Conservation (phyloP, 495 filamentous ascomycete species). For the Xylona heveae region DNA sequence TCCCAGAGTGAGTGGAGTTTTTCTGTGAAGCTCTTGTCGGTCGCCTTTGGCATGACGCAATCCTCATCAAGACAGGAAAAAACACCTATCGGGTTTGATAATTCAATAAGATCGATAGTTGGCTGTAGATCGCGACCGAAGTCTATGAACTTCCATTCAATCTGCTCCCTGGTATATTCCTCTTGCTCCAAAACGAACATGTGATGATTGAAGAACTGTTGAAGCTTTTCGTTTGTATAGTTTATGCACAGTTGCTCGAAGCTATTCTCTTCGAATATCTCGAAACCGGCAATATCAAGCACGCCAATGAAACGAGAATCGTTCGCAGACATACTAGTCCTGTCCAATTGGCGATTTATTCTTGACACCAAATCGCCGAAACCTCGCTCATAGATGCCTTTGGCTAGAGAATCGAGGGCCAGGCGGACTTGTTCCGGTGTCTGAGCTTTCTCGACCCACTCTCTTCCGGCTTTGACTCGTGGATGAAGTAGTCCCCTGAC, state of each 20-base stretch:
- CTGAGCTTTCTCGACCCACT: conserved; percentile 97
- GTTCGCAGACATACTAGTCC: conserved; percentile 52
- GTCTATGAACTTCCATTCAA: conserved; percentile 99
- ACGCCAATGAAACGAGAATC: conserved; percentile 94
- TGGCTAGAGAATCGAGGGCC: conserved; percentile 75
- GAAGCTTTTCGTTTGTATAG: conserved; percentile 97
- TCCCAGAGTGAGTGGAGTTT: conserved; percentile 96
- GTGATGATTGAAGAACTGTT: conserved; percentile 99
- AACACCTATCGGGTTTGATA: conserved; percentile 92
- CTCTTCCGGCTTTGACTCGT: conserved; percentile 78
- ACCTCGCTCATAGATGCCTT: conserved; percentile 90
- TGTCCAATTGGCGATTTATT: conserved; percentile 82
- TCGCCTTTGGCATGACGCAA: conserved; percentile 97
- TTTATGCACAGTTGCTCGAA: conserved; percentile 99
- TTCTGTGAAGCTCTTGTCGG: conserved; percentile 89
- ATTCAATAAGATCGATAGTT: conserved; percentile 92
- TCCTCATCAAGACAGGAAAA: conserved; percentile 98
- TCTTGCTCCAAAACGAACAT: conserved; percentile 99
- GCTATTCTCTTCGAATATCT: conserved; percentile 96
- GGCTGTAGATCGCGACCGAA: conserved; percentile 95
- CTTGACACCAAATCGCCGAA: conserved; percentile 84
- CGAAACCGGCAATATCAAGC: conserved; percentile 96
- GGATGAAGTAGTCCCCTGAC: conserved; percentile 78
- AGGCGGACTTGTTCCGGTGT: conserved; percentile 90
- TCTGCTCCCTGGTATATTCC: conserved; percentile 92